These are phyloP conservation scores for Hygrophila difformis DNA, from an alignment of 257 asterid genomes.

Conservation along the genomic window DNA sequence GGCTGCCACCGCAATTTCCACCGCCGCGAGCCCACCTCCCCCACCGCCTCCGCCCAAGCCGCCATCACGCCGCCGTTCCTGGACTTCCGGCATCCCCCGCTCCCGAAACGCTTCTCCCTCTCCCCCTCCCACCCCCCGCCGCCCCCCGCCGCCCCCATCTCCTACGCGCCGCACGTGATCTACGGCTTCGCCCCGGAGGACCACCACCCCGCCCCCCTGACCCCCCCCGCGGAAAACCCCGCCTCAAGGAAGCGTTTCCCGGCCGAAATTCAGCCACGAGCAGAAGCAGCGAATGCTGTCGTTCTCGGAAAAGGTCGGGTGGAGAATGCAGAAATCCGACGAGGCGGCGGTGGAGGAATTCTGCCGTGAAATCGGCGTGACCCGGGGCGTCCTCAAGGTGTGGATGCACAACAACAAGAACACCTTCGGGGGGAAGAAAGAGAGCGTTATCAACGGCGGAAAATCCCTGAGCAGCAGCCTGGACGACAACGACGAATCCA, in stretches of 20 bases:
- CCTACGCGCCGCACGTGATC: slow-evolving; percentile 16
- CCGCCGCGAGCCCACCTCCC: slow-evolving; percentile 18
- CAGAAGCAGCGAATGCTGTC: slow-evolving; percentile 60
- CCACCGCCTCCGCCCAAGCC: background rate
- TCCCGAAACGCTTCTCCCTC: slow-evolving; percentile 22
- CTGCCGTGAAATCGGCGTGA: slow-evolving; percentile 42
- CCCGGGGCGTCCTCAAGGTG: slow-evolving; percentile 41
- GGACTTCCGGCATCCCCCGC: slow-evolving; percentile 35
- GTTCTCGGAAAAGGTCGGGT: slow-evolving; percentile 46
- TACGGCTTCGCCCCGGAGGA: slow-evolving; percentile 32
- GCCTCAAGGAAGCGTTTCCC: slow-evolving; percentile 49
- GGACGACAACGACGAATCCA: slow-evolving; percentile 17
- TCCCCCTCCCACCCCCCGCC: slow-evolving; percentile 38
- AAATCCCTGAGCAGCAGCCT: background rate
- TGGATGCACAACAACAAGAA: slow-evolving; percentile 61
- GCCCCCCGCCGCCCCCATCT: slow-evolving; percentile 6
- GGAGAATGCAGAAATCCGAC: slow-evolving; percentile 54
- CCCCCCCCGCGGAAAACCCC: slow-evolving; percentile 40
- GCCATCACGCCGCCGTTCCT: background rate
- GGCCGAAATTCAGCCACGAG: slow-evolving; percentile 47
- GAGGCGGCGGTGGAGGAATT: slow-evolving; percentile 39
- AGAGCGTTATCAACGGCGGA: slow-evolving; percentile 16
- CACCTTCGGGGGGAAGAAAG: slow-evolving; percentile 19
- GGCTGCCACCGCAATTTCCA: slow-evolving; percentile 68
- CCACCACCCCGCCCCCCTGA: slow-evolving; percentile 46